Evolutionary conservation across 352 stramenopile genomes (phyloP).

Genomic region (Pythium brachiatum): DNA sequence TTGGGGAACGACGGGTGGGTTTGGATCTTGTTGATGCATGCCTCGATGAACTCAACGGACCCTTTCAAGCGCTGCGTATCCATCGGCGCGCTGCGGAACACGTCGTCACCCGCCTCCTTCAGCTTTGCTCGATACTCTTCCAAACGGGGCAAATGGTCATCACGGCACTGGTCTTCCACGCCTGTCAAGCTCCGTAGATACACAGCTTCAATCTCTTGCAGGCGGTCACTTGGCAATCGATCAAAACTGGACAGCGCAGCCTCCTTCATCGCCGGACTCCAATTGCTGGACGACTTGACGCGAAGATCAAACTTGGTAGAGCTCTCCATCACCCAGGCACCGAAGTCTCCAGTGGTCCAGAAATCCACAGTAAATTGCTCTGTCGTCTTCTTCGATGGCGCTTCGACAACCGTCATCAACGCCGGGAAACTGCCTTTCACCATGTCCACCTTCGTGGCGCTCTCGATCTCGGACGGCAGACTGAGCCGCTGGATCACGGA

Average conservation of each 20-base stretch:
- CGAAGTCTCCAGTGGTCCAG: background rate
- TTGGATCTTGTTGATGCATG: background rate
- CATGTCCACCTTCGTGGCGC: background rate
- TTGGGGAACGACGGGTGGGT: background rate
- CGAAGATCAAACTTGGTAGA: background rate
- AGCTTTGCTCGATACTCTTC: background rate
- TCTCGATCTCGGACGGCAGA: background rate
- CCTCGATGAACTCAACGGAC: background rate
- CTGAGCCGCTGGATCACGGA: background rate
- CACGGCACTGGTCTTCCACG: background rate
- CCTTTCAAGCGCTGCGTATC: background rate
- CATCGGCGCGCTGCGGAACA: background rate
- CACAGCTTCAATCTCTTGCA: background rate
- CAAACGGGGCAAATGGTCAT: background rate
- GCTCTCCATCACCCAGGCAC: background rate
- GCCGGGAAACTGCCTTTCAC: conserved; percentile 13
- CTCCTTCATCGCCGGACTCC: background rate
- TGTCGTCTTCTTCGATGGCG: background rate
- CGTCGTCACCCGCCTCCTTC: background rate
- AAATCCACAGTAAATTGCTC: too few relatives aligned
- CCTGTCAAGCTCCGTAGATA: background rate
- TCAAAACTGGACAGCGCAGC: background rate
- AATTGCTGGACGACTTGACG: background rate
- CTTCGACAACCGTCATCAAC: background rate
- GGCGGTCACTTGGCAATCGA: background rate